Evolutionary conservation across 2,329 filamentous ascomycete species (phyloP).

Genomic region (Malbranchea zuffiana): DNA sequence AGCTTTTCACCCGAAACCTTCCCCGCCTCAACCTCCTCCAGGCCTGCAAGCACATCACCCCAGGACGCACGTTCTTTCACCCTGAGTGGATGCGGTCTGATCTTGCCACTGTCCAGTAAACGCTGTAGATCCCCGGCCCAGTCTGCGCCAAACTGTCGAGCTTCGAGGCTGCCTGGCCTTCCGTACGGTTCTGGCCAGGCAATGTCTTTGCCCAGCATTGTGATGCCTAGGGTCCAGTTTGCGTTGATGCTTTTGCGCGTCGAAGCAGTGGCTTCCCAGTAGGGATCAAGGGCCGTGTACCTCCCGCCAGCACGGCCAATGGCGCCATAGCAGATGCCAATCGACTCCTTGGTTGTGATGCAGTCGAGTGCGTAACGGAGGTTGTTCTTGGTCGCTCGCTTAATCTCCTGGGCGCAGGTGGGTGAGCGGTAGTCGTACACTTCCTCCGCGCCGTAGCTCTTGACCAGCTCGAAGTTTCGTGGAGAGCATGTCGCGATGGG

Average conservation of each 20-base stretch:
- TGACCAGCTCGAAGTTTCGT: constrained; percentile 25
- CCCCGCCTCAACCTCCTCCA: constrained; percentile 3
- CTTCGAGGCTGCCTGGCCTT: constrained; percentile 5
- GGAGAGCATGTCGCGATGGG: constrained; percentile 28
- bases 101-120: constrained; percentile 1
- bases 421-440: constrained; percentile 21
- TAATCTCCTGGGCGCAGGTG: constrained; percentile 10
- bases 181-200: constrained; percentile 8
- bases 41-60: neutral
- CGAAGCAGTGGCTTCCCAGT: neutral
- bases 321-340: constrained; percentile 16
- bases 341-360: constrained; percentile 11
- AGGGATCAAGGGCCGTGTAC: constrained; percentile 17
- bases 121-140: neutral
- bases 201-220: constrained; percentile 14
- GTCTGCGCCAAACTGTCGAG: neutral
- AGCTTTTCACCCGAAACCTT: constrained; percentile 1
- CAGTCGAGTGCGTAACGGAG: constrained; percentile 13
- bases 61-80: constrained; percentile 3
- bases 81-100: constrained; percentile 2
- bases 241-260: constrained; percentile 8
- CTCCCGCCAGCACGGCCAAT: constrained; percentile 16
- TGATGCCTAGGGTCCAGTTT: constrained; percentile 14
- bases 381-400: constrained; percentile 13
- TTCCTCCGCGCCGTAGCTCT: constrained; percentile 25